Evolutionary conservation across 306 rosid species (phyloP).

Genomic region (Gillenia trifoliata): DNA sequence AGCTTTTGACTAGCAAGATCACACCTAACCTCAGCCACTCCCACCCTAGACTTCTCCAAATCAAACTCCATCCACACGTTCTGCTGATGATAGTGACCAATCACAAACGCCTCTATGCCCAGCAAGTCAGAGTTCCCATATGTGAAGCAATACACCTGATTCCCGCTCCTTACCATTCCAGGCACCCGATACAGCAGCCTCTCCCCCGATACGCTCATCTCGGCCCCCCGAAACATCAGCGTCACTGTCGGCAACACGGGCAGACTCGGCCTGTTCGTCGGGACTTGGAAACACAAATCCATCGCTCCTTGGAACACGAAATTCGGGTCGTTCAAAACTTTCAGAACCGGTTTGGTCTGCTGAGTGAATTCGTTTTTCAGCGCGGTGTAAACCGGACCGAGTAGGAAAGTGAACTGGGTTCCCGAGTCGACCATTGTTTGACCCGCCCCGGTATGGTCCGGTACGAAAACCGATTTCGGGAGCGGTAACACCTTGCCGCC

Average conservation of each 20-base stretch:
- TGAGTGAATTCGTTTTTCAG: constrained; percentile 44
- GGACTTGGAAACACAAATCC: constrained; percentile 59
- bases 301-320: constrained; percentile 81
- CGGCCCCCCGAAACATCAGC: constrained; percentile 63
- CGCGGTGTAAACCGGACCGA: constrained; percentile 73
- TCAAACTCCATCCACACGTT: constrained; percentile 95
- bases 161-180: constrained; percentile 41
- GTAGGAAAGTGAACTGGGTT: constrained; percentile 74
- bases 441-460: constrained; percentile 90
- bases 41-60: constrained; percentile 61
- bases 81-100: constrained; percentile 84
- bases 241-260: constrained; percentile 53
- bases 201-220: constrained; percentile 59
- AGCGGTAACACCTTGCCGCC: constrained; percentile 30
- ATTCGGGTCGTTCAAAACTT: constrained; percentile 34
- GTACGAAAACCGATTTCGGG: constrained; percentile 36
- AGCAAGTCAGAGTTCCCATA: constrained; percentile 75
- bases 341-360: constrained; percentile 46
- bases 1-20: constrained; percentile 65
- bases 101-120: constrained; percentile 66
- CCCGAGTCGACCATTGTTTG: constrained; percentile 94
- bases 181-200: constrained; percentile 52
- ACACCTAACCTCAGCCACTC: constrained; percentile 62
- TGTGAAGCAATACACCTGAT: constrained; percentile 68
- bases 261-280: not conserved